Evolutionary conservation across 2,329 filamentous ascomycete genomes (phyloP), one percentile per base, ranked within the genome.

Genomic region (Tolypocladium endophyticum): DNA sequence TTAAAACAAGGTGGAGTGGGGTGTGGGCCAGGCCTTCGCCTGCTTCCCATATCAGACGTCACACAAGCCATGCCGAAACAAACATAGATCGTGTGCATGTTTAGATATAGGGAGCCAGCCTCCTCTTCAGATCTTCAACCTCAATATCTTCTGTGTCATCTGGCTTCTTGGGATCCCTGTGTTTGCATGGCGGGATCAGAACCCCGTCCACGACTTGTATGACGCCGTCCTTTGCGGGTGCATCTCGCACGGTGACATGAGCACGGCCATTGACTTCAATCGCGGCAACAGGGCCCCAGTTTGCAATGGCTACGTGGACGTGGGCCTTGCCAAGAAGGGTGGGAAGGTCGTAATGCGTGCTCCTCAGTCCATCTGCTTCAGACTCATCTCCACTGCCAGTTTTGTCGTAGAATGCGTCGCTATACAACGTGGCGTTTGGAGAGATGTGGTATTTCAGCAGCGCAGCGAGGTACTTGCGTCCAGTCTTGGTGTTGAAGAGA

Each of bases 371-470:
- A 50, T 71, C 66, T 1, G 68, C 65, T 0, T 71, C 66, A n/a
- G 35, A 3, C 8, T 68, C 70, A 3, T 67, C 67, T 0, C 64
- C 62, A 11, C 66, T 61, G 16, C 66, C 66, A 54, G 18, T 66
- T 62, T 56, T 64, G n/a, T 72, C 70, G 75, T 92, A 94, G 69
- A 87, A 89, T 6, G 87, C 88, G 69, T 96, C 92, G 7, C 87
- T 90, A 78, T 96, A 97, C 0, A 96, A 76, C 0, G 89, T 92
- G 61, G 86, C 81, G 67, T 89, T 84, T 50, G 85, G 81, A 1
- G 88, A 87, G 56, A 92, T 80, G 68, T 93, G 89, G 70, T 95
- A 95, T 75, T 90, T 79, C 20, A 95, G 78, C 54, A 96, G 76
- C 0, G 90, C 90, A 64, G 83, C 85, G 23, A 97, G 81, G 70